phyloP scores from a whole-genome alignment of 768 basidiomycete genomes.

The Xerocomus potaroensis region DNA sequence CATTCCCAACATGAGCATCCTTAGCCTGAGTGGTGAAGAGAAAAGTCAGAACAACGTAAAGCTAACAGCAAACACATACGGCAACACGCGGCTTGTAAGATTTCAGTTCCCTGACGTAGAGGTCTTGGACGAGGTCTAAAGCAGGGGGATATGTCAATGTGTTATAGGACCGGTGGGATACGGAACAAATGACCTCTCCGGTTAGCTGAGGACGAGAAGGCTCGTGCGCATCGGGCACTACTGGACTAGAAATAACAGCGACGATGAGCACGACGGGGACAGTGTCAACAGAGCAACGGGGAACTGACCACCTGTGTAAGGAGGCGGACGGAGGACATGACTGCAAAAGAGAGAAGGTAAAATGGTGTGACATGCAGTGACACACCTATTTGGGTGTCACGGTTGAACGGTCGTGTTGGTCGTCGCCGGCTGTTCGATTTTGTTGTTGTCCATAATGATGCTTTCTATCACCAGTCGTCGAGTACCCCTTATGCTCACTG shows the following conservation, averaged over 20 bases:
- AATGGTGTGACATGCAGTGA: slow-evolving; percentile 41
- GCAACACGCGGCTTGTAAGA: slow-evolving; percentile 73
- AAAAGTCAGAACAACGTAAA: neutral
- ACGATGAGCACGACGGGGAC: slow-evolving; percentile 9
- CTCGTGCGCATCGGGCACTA: slow-evolving; percentile 46
- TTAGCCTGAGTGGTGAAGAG: slow-evolving; percentile 53
- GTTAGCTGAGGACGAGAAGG: slow-evolving; percentile 56
- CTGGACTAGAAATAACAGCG: slow-evolving; percentile 30
- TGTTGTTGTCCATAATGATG: slow-evolving; percentile 14
- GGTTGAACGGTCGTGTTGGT: neutral
- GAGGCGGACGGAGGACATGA: slow-evolving; percentile 57
- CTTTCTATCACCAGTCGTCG: slow-evolving; percentile 34
- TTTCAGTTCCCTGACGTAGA: slow-evolving; percentile 89
- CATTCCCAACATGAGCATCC: slow-evolving; percentile 84
- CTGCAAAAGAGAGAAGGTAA: slow-evolving; percentile 37
- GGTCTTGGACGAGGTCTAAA: slow-evolving; percentile 86
- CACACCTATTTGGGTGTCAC: slow-evolving; percentile 24
- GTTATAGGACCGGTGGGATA: slow-evolving; percentile 21
- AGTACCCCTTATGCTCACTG: slow-evolving; percentile 34
- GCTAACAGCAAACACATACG: slow-evolving; percentile 43
- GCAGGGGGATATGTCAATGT: slow-evolving; percentile 3
- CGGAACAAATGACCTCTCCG: slow-evolving; percentile 54
- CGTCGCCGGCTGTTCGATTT: neutral
- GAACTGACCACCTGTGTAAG: slow-evolving; percentile 49
- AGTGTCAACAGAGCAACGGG: neutral